Evolutionary conservation across 2,329 filamentous ascomycete species (phyloP), one percentile per base, ranked within the genome.

Genomic region (Arachnomyces sp.): DNA sequence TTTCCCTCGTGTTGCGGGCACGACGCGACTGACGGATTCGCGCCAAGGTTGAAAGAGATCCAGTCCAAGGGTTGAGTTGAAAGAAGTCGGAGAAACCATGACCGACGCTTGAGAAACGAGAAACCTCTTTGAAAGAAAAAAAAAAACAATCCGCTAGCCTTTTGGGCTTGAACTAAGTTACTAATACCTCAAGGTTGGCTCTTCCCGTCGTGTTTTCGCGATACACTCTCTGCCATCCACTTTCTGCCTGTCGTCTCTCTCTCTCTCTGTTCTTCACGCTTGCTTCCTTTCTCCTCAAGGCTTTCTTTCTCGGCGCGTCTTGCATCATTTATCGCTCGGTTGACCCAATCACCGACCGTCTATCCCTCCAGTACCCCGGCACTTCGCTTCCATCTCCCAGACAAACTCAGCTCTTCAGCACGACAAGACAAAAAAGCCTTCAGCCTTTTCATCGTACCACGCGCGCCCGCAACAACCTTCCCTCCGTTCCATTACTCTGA

Each of bases 231-330:
- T 14, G 28, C 33, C 34, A 20, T 33, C 18, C 28, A 11, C 17
- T 13, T 28, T 30, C 34, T 31, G 29, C 12, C 31, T 32, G 34
- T 36, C 29, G 25, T 14, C 9, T 38, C 31, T 36, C 41, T 5
- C 30, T 11, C 28, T 34, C 33, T 34, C 36, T 17, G 2, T 17
- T 34, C 17, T 40, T 49, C 51, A 56, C 54, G 53, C 49, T 51
- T 49, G 48, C 36, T 34, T 43, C 38, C 30, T 40, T 43, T 40
- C 48, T 49, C 50, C 50, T 49, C 49, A 53, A 51, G 48, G 44
- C 48, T 49, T 9, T 25, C 9, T 25, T 9, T 25, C 20, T 25
- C 20, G n/a, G 20, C 20, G 20, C 20, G 20, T 5, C 20, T 25
- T 25, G 20, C 20, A 25, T 25, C 20, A 25, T 25, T 25, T 25